Evolutionary conservation across 805 yeast species (phyloP), one percentile per base, ranked within the genome.

Genomic region (Pachysolen tannophilus): DNA sequence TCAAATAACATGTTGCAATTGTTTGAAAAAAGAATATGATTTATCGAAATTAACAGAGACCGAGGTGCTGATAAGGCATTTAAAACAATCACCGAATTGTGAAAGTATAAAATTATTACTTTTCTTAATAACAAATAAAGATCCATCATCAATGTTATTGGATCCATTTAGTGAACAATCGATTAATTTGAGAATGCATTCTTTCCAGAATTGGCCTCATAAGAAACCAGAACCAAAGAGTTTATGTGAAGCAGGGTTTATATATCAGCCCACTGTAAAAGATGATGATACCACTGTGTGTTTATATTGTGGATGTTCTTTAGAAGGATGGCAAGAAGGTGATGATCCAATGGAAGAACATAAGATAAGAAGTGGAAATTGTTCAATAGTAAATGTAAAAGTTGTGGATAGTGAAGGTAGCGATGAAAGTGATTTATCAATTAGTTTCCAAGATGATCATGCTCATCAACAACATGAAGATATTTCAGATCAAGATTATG

Each of bases 261-360:
- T 65, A 42, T 78, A 69, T 48, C 58, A 64, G 8, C 82, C 85
- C 2, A 42, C 51, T 19, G 56, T 61, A 3, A 48, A 49, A n/a
- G 52, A 53, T 11, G 75, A 69, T 34, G 82, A 78, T 49, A 63
- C 70, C 19, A 75, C 75, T 1, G 60, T 72, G 3, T 83, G 94
- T 50, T 61, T 72, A 43, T 74, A 73, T 48, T 83, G 94, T 53
- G 72, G 71, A 8, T 58, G 69, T 14, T 68, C 79, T 1, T 56
- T 73, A 11, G 82, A 81, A 35, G 87, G 86, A 3, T 83, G 94
- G 94, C 82, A 72, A 39, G 50, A 55, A 1, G 65, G 60, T 2
- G 92, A 84, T 53, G 75, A 70, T 39, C 90, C 88, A 0, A 39
- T 66, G 7, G 60, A 44, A 11, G 86, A 77, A 43, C 92, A 82